A percentile compares a stretch with the other conserved stretches of the same genome.
These are phyloP conservation scores for Amoeboaphelidium occidentale DNA, from an alignment of 371 early-diverging fungal species.

Conservation along the genomic window DNA sequence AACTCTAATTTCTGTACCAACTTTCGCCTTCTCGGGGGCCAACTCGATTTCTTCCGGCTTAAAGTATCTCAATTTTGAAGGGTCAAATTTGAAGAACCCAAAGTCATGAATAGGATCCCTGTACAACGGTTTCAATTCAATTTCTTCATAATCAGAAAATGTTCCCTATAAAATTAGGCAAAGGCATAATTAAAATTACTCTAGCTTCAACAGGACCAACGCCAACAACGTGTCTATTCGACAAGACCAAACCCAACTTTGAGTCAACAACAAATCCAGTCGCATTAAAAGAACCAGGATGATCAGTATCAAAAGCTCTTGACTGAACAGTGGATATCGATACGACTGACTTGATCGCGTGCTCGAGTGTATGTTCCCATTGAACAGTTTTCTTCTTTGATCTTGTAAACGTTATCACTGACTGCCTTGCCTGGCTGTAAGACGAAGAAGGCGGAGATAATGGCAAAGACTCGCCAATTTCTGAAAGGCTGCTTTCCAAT, in stretches of 20 bases:
- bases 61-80: slow-evolving; percentile 51
- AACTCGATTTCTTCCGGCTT: slow-evolving; percentile 44
- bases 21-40: slow-evolving; percentile 51
- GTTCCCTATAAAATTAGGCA: slow-evolving; percentile 68
- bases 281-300: slow-evolving; percentile 35
- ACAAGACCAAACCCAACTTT: slow-evolving; percentile 52
- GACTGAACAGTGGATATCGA: slow-evolving; percentile 58
- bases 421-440: too few relatives aligned
- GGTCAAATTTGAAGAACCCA: slow-evolving; percentile 59
- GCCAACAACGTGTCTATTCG: slow-evolving; percentile 45
- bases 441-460: too few relatives aligned
- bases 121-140: slow-evolving; percentile 58
- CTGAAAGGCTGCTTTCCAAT: too few relatives aligned
- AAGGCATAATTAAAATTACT: slow-evolving; percentile 41
- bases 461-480: too few relatives aligned
- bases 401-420: too few relatives aligned
- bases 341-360: slow-evolving; percentile 49
- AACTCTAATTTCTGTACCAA: slow-evolving; percentile 72
- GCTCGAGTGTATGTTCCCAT: slow-evolving; percentile 51
- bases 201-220: neutral
- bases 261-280: slow-evolving; percentile 88
- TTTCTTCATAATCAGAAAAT: slow-evolving; percentile 78
- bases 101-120: slow-evolving; percentile 70
- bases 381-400: too few relatives aligned
- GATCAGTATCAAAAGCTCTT: slow-evolving; percentile 65